Evolutionary conservation across 805 yeast genomes (phyloP).

Genomic region (Priceomyces medius): DNA sequence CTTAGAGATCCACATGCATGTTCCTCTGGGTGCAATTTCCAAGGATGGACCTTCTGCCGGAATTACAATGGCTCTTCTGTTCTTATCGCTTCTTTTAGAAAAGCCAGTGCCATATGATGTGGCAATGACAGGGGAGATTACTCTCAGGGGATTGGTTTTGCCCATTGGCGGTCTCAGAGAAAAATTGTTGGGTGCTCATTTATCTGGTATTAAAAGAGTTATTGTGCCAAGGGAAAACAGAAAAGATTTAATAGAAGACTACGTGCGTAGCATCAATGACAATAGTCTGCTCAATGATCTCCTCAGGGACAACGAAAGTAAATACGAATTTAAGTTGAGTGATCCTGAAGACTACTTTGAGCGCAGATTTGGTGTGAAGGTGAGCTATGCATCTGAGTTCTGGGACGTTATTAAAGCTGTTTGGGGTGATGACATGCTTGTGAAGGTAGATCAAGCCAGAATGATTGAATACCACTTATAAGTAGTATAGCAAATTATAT

Average conservation of each 20-base stretch:
- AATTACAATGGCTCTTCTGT: conserved; percentile 49
- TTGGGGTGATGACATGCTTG: conserved; percentile 56
- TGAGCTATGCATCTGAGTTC: conserved; percentile 71
- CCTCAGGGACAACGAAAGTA: conserved; percentile 34
- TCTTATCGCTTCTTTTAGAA: conserved; percentile 42
- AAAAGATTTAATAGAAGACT: conserved; percentile 64
- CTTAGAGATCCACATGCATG: conserved; percentile 56
- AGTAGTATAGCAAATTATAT: background rate
- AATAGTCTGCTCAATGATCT: conserved; percentile 30
- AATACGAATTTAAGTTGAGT: conserved; percentile 26
- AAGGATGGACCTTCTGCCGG: conserved; percentile 52
- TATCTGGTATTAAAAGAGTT: conserved; percentile 55
- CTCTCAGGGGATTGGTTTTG: conserved; percentile 71
- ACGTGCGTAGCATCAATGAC: conserved; percentile 35
- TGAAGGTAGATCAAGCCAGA: conserved; percentile 23
- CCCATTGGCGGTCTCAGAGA: conserved; percentile 85
- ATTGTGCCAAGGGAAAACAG: conserved; percentile 71
- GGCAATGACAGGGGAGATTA: conserved; percentile 89
- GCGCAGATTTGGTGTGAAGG: conserved; percentile 55
- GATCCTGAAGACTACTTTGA: conserved; percentile 52
- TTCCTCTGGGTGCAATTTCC: conserved; percentile 47
- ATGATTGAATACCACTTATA: conserved; percentile 32
- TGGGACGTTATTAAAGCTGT: conserved; percentile 70
- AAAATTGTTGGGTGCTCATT: conserved; percentile 75
- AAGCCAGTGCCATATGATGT: conserved; percentile 46